Conservation (phyloP, 495 filamentous ascomycete genomes). For the Xylaria sp. region DNA sequence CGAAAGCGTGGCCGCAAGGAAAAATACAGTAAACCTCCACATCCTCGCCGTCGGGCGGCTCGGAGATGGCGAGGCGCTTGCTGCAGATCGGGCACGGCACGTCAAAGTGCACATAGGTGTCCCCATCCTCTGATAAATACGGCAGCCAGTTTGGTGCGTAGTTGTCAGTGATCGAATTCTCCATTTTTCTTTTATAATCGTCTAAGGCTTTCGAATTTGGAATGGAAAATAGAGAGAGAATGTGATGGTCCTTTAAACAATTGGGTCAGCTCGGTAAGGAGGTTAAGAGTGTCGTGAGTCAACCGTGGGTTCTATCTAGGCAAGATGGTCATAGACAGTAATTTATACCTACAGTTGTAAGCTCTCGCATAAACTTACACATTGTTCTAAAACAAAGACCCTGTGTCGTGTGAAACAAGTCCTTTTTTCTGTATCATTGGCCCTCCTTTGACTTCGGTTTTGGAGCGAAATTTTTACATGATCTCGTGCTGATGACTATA, state of each 20-base stretch:
- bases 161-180: not conserved
- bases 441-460: not conserved
- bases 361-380: too few relatives aligned
- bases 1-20: slow-evolving; percentile 14
- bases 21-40: not conserved
- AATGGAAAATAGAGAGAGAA: not conserved
- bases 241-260: not conserved
- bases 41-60: not conserved
- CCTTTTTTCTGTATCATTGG: not conserved
- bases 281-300: too few relatives aligned
- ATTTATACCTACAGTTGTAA: too few relatives aligned
- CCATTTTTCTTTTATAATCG: not conserved
- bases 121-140: not conserved
- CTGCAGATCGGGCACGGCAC: not conserved
- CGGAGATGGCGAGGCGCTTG: not conserved
- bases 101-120: not conserved
- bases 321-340: not conserved
- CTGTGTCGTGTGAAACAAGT: not conserved
- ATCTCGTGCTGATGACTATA: not conserved
- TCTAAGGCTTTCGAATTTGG: not conserved
- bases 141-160: slow-evolving; percentile 16
- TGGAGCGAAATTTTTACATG: not conserved
- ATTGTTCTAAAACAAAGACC: not conserved
- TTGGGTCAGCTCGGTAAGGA: too few relatives aligned
- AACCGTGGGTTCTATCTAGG: too few relatives aligned